Evolutionary conservation across 1,284 basidiomycete species (phyloP), one percentile per base, ranked within the genome.

Genomic region (Ganoderma resinaceum): DNA sequence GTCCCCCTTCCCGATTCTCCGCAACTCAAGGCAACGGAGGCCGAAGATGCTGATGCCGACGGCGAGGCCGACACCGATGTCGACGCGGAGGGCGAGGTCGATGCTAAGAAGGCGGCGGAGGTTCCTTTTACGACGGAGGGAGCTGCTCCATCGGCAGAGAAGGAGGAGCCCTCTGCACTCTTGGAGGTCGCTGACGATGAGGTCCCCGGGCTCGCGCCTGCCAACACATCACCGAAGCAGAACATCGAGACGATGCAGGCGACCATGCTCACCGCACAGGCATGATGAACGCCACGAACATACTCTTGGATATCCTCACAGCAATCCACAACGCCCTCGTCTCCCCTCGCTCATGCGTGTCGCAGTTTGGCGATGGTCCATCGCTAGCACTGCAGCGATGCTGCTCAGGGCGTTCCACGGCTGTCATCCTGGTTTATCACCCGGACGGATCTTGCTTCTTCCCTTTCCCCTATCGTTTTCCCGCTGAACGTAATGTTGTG

Each of bases 1-100:
- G 77, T 89, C 3, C 88, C 89, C 29, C 80, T 90, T 4, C 88
- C 89, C 0, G 86, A 83, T 52, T 82, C 79, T 9, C 83, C 78
- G 2, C 76, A 66, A 26, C 63, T 75, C 62, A 72, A 77, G 68
- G 66, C 72, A 1, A 42, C 71, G 26, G 69, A 70, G 26, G 76
- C 72, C 38, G 42, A 66, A 14, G 35, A 70, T 33, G 59, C 63
- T 35, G 37, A 67, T 35, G 62, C 43, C 1, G 66, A 61, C 3
- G 64, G 23, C 4, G 68, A 69, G 29, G 20, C 53, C 26, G 63
- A 63, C 4, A 26, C 38, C 8, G 53, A 63, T 3, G 49, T 43
- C 12, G 42, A 62, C 23, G 59, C 57, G 1, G 59, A 61, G n/a
- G 61, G 26, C n/a, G 66, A 67, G 40, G 49, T 62, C 18, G 67